These are phyloP conservation scores for Backusella circina DNA, from an alignment of 192 early-diverging fungal species.

Conservation along the genomic window DNA sequence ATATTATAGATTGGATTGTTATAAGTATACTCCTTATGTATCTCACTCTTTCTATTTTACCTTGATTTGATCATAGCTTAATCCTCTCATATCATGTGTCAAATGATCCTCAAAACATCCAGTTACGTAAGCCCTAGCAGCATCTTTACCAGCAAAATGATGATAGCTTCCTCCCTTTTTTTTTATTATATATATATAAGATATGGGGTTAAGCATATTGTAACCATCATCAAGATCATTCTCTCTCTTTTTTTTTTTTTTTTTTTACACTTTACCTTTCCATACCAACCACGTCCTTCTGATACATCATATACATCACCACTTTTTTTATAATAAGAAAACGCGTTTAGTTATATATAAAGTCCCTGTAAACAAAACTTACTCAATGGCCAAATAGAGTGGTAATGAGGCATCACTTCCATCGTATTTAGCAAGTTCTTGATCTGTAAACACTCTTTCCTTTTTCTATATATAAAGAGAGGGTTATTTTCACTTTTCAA, in stretches of 20 bases:
- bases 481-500: neutral
- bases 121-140: constrained; percentile 90
- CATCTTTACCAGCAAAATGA: constrained; percentile 90
- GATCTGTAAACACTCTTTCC: constrained; percentile 65
- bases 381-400: constrained; percentile 88
- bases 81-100: constrained; percentile 90
- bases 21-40: neutral
- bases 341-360: neutral
- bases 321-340: constrained; percentile 36
- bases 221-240: no score
- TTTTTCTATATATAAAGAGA: constrained; percentile 29
- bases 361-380: constrained; percentile 12
- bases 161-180: constrained; percentile 70
- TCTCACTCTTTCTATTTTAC: constrained; percentile 30
- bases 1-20: neutral
- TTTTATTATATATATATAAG: no score
- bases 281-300: constrained; percentile 73
- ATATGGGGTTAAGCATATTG: no score
- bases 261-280: constrained; percentile 57
- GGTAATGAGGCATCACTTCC: constrained; percentile 78
- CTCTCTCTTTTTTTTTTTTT: no score
- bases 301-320: constrained; percentile 96
- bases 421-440: constrained; percentile 81
- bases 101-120: constrained; percentile 93
- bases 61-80: constrained; percentile 69